Percentiles rank a stretch among this genome's conserved stretches.
These are phyloP conservation scores for Jimgerdemannia flammicorona DNA, from an alignment of 192 early-diverging fungal genomes.

Conservation along the genomic window DNA sequence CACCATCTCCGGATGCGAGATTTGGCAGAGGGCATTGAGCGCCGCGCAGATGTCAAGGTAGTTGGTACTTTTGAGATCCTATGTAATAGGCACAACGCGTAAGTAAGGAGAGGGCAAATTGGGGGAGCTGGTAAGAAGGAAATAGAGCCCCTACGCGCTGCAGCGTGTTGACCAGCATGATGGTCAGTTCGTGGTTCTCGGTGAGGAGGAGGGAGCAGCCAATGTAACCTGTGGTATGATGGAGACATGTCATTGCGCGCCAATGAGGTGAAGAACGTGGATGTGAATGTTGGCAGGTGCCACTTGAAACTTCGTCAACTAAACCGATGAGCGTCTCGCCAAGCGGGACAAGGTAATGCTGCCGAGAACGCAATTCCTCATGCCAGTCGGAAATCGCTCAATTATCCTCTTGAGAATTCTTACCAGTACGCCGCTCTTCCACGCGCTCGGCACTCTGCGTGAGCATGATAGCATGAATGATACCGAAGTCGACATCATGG, in stretches of 20 bases:
- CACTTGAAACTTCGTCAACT: neutral
- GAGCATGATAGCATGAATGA: neutral
- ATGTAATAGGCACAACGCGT: neutral
- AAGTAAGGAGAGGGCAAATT: neutral
- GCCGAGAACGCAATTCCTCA: too few species aligned
- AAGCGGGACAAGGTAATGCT: too few species aligned
- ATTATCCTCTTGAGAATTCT: too few species aligned
- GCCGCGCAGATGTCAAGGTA: constrained; percentile 1
- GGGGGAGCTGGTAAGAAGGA: too few species aligned
- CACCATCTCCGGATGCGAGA: neutral
- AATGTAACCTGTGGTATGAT: neutral
- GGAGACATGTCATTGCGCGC: too few species aligned
- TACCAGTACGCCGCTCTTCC: constrained; percentile 1
- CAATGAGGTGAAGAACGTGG: neutral
- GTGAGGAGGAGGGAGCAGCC: neutral
- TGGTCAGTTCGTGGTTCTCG: neutral
- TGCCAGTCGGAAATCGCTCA: too few species aligned
- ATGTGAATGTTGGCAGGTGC: neutral
- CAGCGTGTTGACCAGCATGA: constrained; percentile 2
- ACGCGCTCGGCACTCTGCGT: constrained; percentile 1
- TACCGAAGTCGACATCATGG: neutral
- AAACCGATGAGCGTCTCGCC: too few species aligned
- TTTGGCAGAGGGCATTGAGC: neutral
- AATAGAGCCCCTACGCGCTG: neutral
- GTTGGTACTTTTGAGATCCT: neutral